phyloP scores from a whole-genome alignment of 78 protist genomes.

The Pelomyxa schiedti region DNA sequence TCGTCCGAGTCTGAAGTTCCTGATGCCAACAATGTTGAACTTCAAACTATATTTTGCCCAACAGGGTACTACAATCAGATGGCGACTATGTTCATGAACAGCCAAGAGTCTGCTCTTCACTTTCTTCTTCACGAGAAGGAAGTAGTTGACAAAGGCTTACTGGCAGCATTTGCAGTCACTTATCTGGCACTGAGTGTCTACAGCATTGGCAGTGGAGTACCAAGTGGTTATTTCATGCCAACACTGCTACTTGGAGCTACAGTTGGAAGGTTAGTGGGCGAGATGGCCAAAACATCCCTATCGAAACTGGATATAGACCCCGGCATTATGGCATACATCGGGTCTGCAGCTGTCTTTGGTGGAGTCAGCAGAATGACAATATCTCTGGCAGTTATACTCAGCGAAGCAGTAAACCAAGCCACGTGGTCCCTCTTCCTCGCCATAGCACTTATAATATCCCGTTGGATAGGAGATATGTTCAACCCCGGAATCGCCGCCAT shows the following conservation, averaged over 20 bases:
- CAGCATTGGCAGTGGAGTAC: neutral
- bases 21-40: neutral
- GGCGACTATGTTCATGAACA: neutral
- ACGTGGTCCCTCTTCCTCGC: constrained; percentile 13
- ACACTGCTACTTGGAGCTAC: constrained; percentile 24
- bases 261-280: constrained; percentile 24
- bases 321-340: constrained; percentile 16
- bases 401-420: constrained; percentile 15
- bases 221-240: constrained; percentile 31
- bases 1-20: too few species aligned
- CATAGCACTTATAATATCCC: constrained; percentile 15
- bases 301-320: constrained; percentile 7
- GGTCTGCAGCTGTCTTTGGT: constrained; percentile 23
- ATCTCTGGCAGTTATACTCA: constrained; percentile 33
- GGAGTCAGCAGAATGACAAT: constrained; percentile 52
- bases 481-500: neutral
- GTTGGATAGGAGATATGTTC: constrained; percentile 7
- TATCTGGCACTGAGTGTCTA: constrained; percentile 5
- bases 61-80: constrained; percentile 12
- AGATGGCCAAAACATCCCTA: too few species aligned
- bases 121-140: neutral
- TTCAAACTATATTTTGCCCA: neutral
- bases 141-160: neutral
- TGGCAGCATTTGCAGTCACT: neutral
- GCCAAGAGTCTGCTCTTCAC: neutral